phyloP scores from a whole-genome alignment of 2,329 filamentous ascomycete genomes.

The Phialocephala subalpina region DNA sequence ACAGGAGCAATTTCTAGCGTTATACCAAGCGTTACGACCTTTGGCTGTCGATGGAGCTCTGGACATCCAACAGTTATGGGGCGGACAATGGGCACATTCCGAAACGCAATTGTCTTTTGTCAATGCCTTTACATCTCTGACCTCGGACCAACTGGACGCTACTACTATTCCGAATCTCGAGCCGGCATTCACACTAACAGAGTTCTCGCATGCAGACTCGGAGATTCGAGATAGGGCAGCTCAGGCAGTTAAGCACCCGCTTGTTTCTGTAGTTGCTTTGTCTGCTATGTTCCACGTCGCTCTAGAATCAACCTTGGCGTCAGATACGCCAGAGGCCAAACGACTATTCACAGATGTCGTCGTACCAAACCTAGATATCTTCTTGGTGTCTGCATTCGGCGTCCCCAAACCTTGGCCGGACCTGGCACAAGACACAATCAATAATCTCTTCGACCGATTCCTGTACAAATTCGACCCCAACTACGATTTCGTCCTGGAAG shows the following conservation, averaged over 20 bases:
- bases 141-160: conserved; percentile 79
- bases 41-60: conserved; percentile 73
- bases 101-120: conserved; percentile 95
- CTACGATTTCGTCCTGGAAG: conserved; percentile 89
- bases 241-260: conserved; percentile 80
- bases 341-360: conserved; percentile 72
- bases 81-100: conserved; percentile 84
- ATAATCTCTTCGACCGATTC: conserved; percentile 83
- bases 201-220: conserved; percentile 68
- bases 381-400: conserved; percentile 79
- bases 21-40: conserved; percentile 82
- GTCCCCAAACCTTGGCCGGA: conserved; percentile 80
- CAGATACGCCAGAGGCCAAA: conserved; percentile 69
- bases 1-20: conserved; percentile 78
- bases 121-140: conserved; percentile 82
- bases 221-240: conserved; percentile 67
- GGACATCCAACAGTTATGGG: conserved; percentile 91
- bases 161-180: conserved; percentile 84
- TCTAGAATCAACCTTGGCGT: conserved; percentile 66
- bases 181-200: conserved; percentile 74
- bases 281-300: conserved; percentile 72
- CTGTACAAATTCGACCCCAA: conserved; percentile 79
- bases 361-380: conserved; percentile 78
- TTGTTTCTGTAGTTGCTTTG: conserved; percentile 88
- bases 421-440: conserved; percentile 78